A percentile compares a stretch with the other conserved stretches of the same genome.
Evolutionary conservation across 257 asterid species (phyloP).

Genomic region (Solanum clarkiae): DNA sequence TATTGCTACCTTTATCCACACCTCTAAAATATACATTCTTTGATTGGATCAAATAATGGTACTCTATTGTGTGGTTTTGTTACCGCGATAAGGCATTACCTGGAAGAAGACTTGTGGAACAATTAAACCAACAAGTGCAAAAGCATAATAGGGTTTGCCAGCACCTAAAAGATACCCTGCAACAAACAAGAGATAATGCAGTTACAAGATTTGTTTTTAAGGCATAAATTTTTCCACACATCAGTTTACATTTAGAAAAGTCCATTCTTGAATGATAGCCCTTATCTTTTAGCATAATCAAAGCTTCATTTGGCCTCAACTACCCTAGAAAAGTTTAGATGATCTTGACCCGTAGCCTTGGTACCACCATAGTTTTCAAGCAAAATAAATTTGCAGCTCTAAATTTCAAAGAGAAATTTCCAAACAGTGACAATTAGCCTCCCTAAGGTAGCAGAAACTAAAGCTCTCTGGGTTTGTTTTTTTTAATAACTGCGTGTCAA

Average conservation of each 20-base stretch:
- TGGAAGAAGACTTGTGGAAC: constrained; percentile 93
- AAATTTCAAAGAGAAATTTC: background rate
- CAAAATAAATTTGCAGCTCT: background rate
- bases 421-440: background rate
- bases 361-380: background rate
- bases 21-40: too few species aligned
- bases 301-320: background rate
- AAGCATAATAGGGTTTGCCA: constrained; percentile 78
- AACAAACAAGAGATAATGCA: background rate
- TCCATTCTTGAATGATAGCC: background rate
- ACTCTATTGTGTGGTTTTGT: background rate
- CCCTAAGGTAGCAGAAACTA: background rate
- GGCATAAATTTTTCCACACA: background rate
- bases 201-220: background rate
- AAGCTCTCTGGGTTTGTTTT: background rate
- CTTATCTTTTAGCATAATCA: background rate
- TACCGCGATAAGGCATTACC: constrained; percentile 25
- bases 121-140: constrained; percentile 72
- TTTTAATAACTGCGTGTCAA: background rate
- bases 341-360: background rate
- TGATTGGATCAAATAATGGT: too few species aligned
- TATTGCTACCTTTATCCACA: background rate
- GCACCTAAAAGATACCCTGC: constrained; percentile 88
- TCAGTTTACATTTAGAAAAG: background rate
- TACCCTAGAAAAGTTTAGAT: background rate